Evolutionary conservation across 805 yeast genomes (phyloP).

Genomic region (Tetrapisispora iriomotensis): DNA sequence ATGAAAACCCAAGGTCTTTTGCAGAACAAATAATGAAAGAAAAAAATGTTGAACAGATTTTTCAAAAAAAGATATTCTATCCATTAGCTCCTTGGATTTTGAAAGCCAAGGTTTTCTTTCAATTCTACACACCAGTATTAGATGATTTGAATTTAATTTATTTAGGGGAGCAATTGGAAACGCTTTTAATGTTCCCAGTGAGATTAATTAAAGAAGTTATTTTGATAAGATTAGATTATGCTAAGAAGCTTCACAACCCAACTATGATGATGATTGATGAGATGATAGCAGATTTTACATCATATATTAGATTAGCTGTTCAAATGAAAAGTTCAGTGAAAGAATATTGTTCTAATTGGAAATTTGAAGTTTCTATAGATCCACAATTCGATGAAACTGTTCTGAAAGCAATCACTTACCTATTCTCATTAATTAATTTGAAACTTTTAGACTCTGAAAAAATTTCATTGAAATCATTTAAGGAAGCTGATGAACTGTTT

Average conservation of each 20-base stretch:
- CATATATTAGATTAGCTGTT: slow-evolving; percentile 65
- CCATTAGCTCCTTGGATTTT: slow-evolving; percentile 73
- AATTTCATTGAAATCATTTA: slow-evolving; percentile 67
- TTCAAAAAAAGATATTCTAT: slow-evolving; percentile 55
- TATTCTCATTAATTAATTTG: slow-evolving; percentile 58
- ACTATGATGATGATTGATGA: slow-evolving; percentile 96
- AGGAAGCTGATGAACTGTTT: slow-evolving; percentile 85
- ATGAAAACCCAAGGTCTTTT: slow-evolving; percentile 58
- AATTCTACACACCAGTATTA: slow-evolving; percentile 51
- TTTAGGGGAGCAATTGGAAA: slow-evolving; percentile 53
- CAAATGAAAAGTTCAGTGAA: slow-evolving; percentile 59
- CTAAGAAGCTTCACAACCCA: slow-evolving; percentile 69
- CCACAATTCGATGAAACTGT: slow-evolving; percentile 56
- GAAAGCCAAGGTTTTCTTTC: slow-evolving; percentile 65
- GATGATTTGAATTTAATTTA: slow-evolving; percentile 66
- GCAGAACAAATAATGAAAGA: slow-evolving; percentile 80
- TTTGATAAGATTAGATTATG: slow-evolving; percentile 62
- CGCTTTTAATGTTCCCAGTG: slow-evolving; percentile 66
- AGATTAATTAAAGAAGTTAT: slow-evolving; percentile 72
- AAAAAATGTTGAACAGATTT: slow-evolving; percentile 62
- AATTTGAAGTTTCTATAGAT: slow-evolving; percentile 54
- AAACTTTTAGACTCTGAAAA: slow-evolving; percentile 72
- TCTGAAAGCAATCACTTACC: slow-evolving; percentile 62
- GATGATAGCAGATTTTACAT: slow-evolving; percentile 74
- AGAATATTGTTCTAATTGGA: slow-evolving; percentile 59